Base-by-base conservation (phyloP, 1,139 yeast genomes). In the Magnusiomyces fungicola region DNA sequence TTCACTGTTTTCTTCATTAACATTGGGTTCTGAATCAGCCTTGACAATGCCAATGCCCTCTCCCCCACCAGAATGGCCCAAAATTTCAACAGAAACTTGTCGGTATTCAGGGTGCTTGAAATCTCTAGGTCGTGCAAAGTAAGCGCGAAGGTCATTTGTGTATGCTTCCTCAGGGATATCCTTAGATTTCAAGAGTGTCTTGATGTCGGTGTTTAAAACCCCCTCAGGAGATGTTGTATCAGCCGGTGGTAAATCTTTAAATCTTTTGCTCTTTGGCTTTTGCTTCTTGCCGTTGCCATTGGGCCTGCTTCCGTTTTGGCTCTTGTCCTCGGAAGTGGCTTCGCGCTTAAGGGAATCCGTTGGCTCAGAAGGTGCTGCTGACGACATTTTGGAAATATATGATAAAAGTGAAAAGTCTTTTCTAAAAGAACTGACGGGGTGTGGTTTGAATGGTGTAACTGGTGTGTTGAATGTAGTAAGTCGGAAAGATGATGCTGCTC, bases 141-240 rank as follows among this genome's bases (percentile, higher is more conserved):
- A 73, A 16, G 71, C 73, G 22, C 69, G 70, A 71, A 89, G 78
- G 58, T 89, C 89, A 61, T 85, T 85, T 9, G 64, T 54, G 29
- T 84, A 73, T 23, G 75, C 72, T 0, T 71, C 77, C 33, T 69
- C 69, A 0, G 72, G 67, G 43, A 85, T 65, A 7, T 45, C 47
- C 48, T 74, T 62, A 21, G 70, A 68, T 27, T 66, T 59, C 43
- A 85, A 65, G 21, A 90, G 61, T 47, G 78, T 80, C 36, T 77
- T 73, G 53, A 92, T 85, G 64, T 92, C 97, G 55, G 71, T 72
- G 53, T 80, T 78, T 45, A 92, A 72, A 3, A 88, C 86, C 3
- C 97, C 97, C 46, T 81, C 70, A 12, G 96, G 88, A 1, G 94
- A 76, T 0, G 95, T 85, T 14, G 84, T 75, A 52, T 90, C 97